These are phyloP conservation scores for Amaranthus hypochondriacus DNA, from an alignment of 148 eudicot species.

Conservation along the genomic window DNA sequence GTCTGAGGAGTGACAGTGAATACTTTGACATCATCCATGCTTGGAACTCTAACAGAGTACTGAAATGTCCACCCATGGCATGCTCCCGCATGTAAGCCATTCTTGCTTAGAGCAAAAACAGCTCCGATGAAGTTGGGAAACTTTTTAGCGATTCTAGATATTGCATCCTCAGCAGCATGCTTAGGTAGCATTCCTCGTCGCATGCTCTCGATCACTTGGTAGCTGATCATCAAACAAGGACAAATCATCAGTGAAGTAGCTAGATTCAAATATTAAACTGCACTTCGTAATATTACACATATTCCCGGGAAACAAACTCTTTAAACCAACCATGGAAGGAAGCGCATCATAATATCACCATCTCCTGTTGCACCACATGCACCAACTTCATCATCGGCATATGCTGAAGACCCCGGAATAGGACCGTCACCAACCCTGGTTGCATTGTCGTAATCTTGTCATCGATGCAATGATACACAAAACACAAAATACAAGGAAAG, in stretches of 20 bases:
- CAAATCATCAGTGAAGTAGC: not conserved
- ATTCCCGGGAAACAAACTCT: not conserved
- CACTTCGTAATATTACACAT: not conserved
- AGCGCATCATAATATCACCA: conserved; percentile 99
- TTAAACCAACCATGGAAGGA: conserved; percentile 74
- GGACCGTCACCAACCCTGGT: conserved; percentile 97
- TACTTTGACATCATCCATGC: conserved; percentile 66
- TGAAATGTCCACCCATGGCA: conserved; percentile 99
- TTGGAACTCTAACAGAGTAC: conserved; percentile 69
- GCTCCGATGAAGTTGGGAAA: conserved; percentile 85
- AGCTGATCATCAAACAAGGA: conserved; percentile 38
- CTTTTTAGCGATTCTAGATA: conserved; percentile 67
- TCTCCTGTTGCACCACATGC: conserved; percentile 98
- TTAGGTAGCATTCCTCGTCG: conserved; percentile 81
- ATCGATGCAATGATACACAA: not conserved
- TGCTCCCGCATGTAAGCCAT: conserved; percentile 82
- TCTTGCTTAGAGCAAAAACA: conserved; percentile 62
- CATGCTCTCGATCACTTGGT: conserved; percentile 96
- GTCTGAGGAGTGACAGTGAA: conserved; percentile 53
- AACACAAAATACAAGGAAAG: not conserved
- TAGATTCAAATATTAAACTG: not conserved
- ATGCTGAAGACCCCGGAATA: conserved; percentile 89
- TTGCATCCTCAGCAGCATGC: conserved; percentile 82
- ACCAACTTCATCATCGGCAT: conserved; percentile 90
- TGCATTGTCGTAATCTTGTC: conserved; percentile 17